These are phyloP conservation scores for Eucalyptus coolabah DNA, from an alignment of 345 rosid species.

Conservation along the genomic window DNA sequence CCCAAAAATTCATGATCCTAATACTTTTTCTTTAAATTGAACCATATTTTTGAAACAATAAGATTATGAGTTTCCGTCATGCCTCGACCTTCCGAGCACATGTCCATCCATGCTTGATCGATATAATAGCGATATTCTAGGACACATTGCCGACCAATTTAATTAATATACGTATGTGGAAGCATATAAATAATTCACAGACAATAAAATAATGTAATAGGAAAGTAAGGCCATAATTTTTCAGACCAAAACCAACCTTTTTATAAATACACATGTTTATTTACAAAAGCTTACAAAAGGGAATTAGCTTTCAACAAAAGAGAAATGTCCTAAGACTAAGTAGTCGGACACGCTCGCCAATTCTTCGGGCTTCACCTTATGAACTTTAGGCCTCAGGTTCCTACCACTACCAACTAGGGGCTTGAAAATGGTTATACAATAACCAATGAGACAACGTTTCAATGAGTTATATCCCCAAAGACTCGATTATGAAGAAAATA, in stretches of 20 bases:
- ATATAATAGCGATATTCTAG: rapidly evolving
- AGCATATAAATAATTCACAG: rapidly evolving
- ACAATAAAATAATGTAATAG: rapidly evolving
- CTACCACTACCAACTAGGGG: too few relatives aligned
- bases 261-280: too few relatives aligned
- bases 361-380: too few relatives aligned
- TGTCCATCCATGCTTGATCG: rapidly evolving
- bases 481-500: rapidly evolving
- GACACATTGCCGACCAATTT: rapidly evolving
- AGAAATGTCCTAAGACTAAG: too few relatives aligned
- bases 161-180: too few relatives aligned
- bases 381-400: rapidly evolving
- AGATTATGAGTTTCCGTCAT: background rate
- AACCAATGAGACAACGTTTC: rapidly evolving
- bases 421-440: too few relatives aligned
- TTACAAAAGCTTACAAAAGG: too few relatives aligned
- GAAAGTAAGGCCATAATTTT: too few relatives aligned
- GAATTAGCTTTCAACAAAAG: too few relatives aligned
- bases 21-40: background rate
- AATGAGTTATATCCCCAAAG: rapidly evolving
- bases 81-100: rapidly evolving
- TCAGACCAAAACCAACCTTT: too few relatives aligned
- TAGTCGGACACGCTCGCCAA: too few relatives aligned
- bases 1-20: background rate
- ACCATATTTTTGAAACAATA: background rate